Base-by-base conservation (phyloP, 768 basidiomycete species). In the Pulveroboletus ravenelii region DNA sequence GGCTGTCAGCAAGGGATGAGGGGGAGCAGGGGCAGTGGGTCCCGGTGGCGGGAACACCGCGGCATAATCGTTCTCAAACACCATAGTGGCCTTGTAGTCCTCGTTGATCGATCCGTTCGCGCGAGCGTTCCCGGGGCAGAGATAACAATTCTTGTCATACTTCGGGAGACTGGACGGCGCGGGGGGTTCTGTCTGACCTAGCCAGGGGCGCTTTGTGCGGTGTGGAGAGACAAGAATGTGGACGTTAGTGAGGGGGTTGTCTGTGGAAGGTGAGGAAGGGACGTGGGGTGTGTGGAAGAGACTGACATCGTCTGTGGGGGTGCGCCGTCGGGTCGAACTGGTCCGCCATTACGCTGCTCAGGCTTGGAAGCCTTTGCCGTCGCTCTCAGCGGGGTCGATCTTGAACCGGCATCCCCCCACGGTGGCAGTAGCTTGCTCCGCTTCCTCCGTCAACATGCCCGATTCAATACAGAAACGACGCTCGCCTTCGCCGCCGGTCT, bases 161-260 rank as follows among this genome's bases (percentile, higher is more conserved):
- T 74, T 54, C 0, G 84, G 85, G 5, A 87, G 74, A 32, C 71
- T 63, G 7, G 70, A 61, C 1, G 74, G 41, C 50, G 83, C 77
- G 0, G 84, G 76, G 1, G 81, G 66, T 54, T 95, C 93, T 1
- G 82, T 81, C 64, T 94, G 90, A 29, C 93, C 93, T 36, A 84
- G 77, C 93, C 93, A 96, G 13, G 93, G 93, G 17, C 93, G 82
- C 61, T 89, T 91, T 8, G 77, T 90, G 45, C 93, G 86, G 67
- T 95, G 93, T 0, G 93, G 90, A 35, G 91, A 93, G 32, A 93
- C 87, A 31, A 94, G 81, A 48, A 93, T 72, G 62, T 89, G 76
- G 58, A 85, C 85, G 51, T 80, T 78, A 1, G 80, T 83, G 51
- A 94, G 77, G 4, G 92, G 89, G 61, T 94, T 94, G 64, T 80